Conservation (phyloP, 1,139 yeast species). For the Wickerhamiella pararugosa region DNA sequence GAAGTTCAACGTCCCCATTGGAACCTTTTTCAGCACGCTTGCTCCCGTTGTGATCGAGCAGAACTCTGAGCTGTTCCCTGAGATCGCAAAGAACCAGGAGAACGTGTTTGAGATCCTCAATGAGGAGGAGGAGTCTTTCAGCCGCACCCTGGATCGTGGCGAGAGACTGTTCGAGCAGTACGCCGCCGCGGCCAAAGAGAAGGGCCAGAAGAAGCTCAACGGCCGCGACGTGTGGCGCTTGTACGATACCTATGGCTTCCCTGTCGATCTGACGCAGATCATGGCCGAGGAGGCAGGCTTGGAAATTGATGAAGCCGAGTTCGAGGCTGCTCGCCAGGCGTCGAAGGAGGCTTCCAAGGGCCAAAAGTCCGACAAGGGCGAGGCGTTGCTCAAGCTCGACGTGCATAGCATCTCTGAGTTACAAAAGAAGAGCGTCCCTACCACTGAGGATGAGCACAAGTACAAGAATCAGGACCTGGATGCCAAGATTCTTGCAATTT, state of each 20-base stretch:
- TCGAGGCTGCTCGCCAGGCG: conserved; percentile 75
- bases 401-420: conserved; percentile 66
- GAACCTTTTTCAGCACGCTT: conserved; percentile 77
- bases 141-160: conserved; percentile 94
- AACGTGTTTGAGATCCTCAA: conserved; percentile 80
- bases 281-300: conserved; percentile 99
- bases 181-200: conserved; percentile 65
- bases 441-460: conserved; percentile 71
- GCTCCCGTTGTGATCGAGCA: conserved; percentile 90
- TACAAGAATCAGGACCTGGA: conserved; percentile 23
- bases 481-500: conserved; percentile 46
- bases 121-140: conserved; percentile 90
- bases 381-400: conserved; percentile 56
- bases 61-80: conserved; percentile 83
- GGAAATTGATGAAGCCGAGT: conserved; percentile 78
- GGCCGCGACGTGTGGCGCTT: conserved; percentile 98
- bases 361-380: conserved; percentile 45
- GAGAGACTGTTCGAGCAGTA: conserved; percentile 91
- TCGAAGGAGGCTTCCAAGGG: conserved; percentile 94
- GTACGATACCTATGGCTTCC: conserved; percentile 99
- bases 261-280: conserved; percentile 89
- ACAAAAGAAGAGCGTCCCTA: conserved; percentile 40
- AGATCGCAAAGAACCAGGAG: conserved; percentile 52
- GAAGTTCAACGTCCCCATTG: conserved; percentile 90
- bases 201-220: conserved; percentile 58